Evolutionary conservation across 306 rosid genomes (phyloP).

Genomic region (Casuarina glauca): DNA sequence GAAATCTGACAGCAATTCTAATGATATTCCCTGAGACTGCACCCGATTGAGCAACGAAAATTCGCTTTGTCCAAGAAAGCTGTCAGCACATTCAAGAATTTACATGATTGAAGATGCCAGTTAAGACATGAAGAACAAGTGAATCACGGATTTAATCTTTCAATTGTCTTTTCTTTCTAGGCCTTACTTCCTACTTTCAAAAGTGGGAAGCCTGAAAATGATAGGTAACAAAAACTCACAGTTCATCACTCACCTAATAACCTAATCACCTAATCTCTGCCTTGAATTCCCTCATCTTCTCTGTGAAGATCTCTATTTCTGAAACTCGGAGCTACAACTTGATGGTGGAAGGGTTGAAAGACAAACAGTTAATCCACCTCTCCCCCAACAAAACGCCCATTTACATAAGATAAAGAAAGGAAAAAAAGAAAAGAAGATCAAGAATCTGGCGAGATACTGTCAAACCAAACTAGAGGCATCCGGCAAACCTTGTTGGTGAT

Average conservation of each 20-base stretch:
- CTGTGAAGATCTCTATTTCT: background rate
- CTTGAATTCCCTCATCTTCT: background rate
- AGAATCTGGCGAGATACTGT: conserved; percentile 3
- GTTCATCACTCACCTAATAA: background rate
- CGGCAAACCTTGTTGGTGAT: conserved; percentile 39
- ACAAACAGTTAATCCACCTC: background rate
- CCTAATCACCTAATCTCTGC: background rate
- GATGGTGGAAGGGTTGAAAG: background rate
- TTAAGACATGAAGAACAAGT: too few species aligned
- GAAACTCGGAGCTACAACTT: background rate
- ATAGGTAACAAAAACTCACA: background rate
- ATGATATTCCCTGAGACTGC: too few species aligned
- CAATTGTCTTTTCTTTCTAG: too few species aligned
- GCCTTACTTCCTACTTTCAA: background rate
- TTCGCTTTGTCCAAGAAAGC: background rate
- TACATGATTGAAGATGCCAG: too few species aligned
- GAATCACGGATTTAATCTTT: too few species aligned
- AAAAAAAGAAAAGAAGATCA: background rate
- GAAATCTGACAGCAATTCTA: too few species aligned
- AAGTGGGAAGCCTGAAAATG: background rate
- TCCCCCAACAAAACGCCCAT: background rate
- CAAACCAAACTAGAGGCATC: conserved; percentile 54
- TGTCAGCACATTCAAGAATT: background rate
- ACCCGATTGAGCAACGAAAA: background rate
- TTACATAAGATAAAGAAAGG: background rate